phyloP scores from a whole-genome alignment of 2,329 filamentous ascomycete species.

The Claviceps sp. region DNA sequence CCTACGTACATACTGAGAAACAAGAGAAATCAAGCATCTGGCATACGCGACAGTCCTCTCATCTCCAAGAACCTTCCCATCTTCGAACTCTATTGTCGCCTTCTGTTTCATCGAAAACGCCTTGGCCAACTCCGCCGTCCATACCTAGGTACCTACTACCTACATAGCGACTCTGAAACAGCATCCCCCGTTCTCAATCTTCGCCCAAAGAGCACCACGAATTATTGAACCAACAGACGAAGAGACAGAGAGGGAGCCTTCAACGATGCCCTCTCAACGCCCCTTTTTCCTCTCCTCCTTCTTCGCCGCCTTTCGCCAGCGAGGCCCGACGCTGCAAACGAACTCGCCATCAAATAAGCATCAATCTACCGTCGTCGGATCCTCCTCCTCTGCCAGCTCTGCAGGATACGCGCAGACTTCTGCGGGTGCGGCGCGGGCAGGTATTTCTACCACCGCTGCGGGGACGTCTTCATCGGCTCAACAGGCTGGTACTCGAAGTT shows the following conservation, averaged over 20 bases:
- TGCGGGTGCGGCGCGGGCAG: slow-evolving; percentile 10
- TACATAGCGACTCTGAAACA: too few species aligned
- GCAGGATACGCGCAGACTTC: slow-evolving; percentile 10
- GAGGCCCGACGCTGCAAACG: slow-evolving; percentile 23
- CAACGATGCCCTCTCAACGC: slow-evolving; percentile 36
- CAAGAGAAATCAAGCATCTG: too few species aligned
- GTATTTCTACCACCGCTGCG: slow-evolving; percentile 12
- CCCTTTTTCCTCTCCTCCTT: slow-evolving; percentile 44
- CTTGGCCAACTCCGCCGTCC: too few species aligned
- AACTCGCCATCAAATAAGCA: slow-evolving; percentile 24
- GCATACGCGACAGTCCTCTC: too few species aligned
- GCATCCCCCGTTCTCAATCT: too few species aligned
- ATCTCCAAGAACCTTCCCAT: too few species aligned
- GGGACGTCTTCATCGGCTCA: slow-evolving; percentile 12
- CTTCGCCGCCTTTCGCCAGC: slow-evolving; percentile 41
- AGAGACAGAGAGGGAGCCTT: not conserved
- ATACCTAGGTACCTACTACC: too few species aligned
- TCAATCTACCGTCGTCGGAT: slow-evolving; percentile 13
- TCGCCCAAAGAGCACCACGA: too few species aligned
- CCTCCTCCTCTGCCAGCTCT: slow-evolving; percentile 14
- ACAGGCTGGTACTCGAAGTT: slow-evolving; percentile 12
- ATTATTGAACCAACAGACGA: not conserved
- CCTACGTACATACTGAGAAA: too few species aligned
- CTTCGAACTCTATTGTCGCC: too few species aligned
- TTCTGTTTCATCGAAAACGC: too few species aligned